Base-by-base conservation (phyloP, 2,329 filamentous ascomycete genomes). In the Eurotiales sp. region DNA sequence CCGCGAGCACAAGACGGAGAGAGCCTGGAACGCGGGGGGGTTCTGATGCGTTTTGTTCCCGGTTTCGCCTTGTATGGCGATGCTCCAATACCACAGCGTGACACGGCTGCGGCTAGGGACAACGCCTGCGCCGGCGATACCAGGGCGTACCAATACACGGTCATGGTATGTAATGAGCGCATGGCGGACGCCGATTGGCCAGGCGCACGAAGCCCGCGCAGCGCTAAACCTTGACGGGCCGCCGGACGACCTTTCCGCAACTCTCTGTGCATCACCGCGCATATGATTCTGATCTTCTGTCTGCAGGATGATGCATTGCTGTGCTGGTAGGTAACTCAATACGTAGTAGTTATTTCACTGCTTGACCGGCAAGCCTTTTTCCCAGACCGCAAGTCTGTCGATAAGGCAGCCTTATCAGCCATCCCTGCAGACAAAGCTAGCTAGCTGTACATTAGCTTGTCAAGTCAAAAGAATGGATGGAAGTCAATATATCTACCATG, bases 171-270 rank as follows among this genome's bases (percentile, higher is more conserved):
- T 37, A 37, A 17, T 19, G 34, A 19, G 11, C 11, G 4, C 17
- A 11, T 19, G 8, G 10, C 34, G 15, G 5, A 15, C 32, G 4
- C 14, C 5, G 14, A 36, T 36, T 36, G 32, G 32, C n/a, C n/a
- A 5, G 6, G n/a, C 34, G 3, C 15, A 21, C 34, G 21, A 17
- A 37, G 15, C n/a, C 25, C 5, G 6, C 5, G 17, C 45, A 29
- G 29, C 29, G 29, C 34, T 50, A 43, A 37, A 34, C 47, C 47
- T 43, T 42, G 27, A 43, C 47, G 29, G 47, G 47, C 47, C 47
- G 47, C 37, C 47, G 47, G 47, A 50, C 19, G 23, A n/a, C 8
- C 34, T 19, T 37, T 37, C 34, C 34, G 34, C 34, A 37, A 10
- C 25, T 27, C n/a, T n/a, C n/a, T n/a, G n/a, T n/a, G n/a, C n/a